Base-by-base conservation (phyloP, 1,139 yeast species). In the Candida tropicalis region DNA sequence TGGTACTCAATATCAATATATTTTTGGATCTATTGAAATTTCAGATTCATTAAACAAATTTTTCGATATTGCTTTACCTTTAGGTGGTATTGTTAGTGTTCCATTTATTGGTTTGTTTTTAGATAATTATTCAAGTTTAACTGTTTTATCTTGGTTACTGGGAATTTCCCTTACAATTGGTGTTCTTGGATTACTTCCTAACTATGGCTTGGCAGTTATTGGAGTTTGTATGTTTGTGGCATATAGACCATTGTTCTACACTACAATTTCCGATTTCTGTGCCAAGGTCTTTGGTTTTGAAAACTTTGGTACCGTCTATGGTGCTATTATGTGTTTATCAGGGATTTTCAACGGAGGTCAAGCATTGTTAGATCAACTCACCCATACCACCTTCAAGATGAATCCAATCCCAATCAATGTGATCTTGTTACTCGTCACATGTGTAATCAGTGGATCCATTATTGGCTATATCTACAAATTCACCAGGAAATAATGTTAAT, bases 271-370 rank as follows among this genome's bases (percentile, higher is more conserved):
- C 7, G 78, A 73, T 47, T 65, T 67, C 44, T 73, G 76, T 52
- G 77, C 77, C 39, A 73, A 73, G 51, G 76, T 73, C 25, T 73
- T 73, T 56, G 78, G 78, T 7, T 73, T 72, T 46, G 76, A 72
- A 45, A 73, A 77, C 11, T 73, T 73, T 52, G 78, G 78, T 5
- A 71, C 77, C 3, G 70, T 73, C 20, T 73, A 73, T 50, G 78
- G 78, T 3, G 58, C 71, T n/a, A 66, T 72, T 27, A 69, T 31
- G 35, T 63, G 71, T 46, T 59, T 70, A 35, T 63, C 75, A 5
- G 78, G 78, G 12, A 50, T 69, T 11, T 57, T 69, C 51, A 73
- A 72, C 49, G 63, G 64, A 46, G 56, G 62, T 29, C 77, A 72
- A 51, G 63, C 67, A 40, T 49, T 61, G 16, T 66, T 73, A 56